Evolutionary conservation across 371 early-diverging fungal species (phyloP).

Genomic region (Mortierella sp.): DNA sequence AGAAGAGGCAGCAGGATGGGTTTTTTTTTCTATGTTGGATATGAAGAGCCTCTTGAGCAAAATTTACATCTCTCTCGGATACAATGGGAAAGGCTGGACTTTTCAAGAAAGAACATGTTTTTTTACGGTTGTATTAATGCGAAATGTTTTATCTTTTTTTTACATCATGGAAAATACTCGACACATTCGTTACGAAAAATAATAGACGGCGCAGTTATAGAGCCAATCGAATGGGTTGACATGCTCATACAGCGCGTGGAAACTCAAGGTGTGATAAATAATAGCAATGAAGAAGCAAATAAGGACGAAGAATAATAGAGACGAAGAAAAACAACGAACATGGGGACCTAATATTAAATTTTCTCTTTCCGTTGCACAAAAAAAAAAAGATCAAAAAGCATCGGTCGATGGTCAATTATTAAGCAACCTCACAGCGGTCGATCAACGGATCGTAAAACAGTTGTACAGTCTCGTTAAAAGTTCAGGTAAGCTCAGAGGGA

Average conservation of each 20-base stretch:
- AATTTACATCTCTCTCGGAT: background rate
- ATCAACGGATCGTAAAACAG: slow-evolving; percentile 1
- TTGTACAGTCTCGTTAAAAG: slow-evolving; percentile 6
- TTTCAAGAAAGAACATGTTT: background rate
- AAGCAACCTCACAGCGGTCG: slow-evolving; percentile 6
- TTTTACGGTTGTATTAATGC: background rate
- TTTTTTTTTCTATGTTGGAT: background rate
- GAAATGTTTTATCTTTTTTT: background rate
- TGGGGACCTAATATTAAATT: background rate
- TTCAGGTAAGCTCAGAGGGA: slow-evolving; percentile 10
- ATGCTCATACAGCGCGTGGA: slow-evolving; percentile 23
- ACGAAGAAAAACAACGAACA: background rate
- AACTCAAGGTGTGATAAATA: slow-evolving; percentile 17
- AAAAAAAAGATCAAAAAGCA: too few species aligned
- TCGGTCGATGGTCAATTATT: slow-evolving; percentile 10
- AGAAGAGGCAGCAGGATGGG: background rate
- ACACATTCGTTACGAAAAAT: background rate
- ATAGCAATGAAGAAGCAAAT: background rate
- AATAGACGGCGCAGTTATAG: slow-evolving; percentile 13
- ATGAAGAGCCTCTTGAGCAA: background rate
- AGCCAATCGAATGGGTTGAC: slow-evolving; percentile 13
- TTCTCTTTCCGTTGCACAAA: too few species aligned
- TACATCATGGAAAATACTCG: background rate
- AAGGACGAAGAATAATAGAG: background rate
- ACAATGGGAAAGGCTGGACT: background rate